phyloP scores from a whole-genome alignment of 2,329 filamentous ascomycete genomes.

The Colletotrichum sp. region DNA sequence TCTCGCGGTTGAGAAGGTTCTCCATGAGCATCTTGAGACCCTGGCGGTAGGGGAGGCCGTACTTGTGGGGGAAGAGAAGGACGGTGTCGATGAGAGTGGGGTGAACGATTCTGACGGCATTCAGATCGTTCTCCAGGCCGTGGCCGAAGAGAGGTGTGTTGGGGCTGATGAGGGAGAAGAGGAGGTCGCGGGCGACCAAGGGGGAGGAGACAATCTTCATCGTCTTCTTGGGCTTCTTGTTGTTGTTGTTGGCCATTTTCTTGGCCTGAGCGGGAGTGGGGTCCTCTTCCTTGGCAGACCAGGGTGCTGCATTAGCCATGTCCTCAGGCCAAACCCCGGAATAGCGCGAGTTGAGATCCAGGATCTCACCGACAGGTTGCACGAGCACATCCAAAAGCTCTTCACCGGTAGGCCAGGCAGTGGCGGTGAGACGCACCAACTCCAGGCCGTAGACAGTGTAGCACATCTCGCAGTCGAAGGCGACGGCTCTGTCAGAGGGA shows the following conservation, averaged over 20 bases:
- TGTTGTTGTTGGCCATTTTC: slow-evolving; percentile 17
- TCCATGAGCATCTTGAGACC: slow-evolving; percentile 78
- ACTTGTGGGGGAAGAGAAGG: slow-evolving; percentile 79
- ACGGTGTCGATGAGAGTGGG: slow-evolving; percentile 86
- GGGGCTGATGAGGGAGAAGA: slow-evolving; percentile 78
- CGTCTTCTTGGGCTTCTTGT: slow-evolving; percentile 36
- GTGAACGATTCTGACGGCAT: slow-evolving; percentile 83
- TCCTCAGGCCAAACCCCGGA: slow-evolving; percentile 86
- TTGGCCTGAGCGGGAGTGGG: slow-evolving; percentile 20
- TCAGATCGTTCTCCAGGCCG: slow-evolving; percentile 94
- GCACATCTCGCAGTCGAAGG: slow-evolving; percentile 97
- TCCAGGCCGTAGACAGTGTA: slow-evolving; percentile 91
- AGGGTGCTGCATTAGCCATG: slow-evolving; percentile 71
- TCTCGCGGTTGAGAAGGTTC: slow-evolving; percentile 72
- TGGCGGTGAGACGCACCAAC: slow-evolving; percentile 86
- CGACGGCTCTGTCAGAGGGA: slow-evolving; percentile 67
- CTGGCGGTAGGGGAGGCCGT: slow-evolving; percentile 77
- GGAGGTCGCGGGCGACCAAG: slow-evolving; percentile 72
- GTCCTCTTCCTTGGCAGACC: slow-evolving; percentile 35
- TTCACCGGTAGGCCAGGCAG: slow-evolving; percentile 81
- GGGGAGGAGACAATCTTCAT: slow-evolving; percentile 81
- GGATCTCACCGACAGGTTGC: slow-evolving; percentile 78
- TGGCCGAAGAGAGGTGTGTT: slow-evolving; percentile 88
- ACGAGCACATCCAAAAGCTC: slow-evolving; percentile 85
- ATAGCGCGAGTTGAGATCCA: slow-evolving; percentile 92